Evolutionary conservation across 2,329 filamentous ascomycete species (phyloP).

Genomic region (Colletotrichum tamarilloi): DNA sequence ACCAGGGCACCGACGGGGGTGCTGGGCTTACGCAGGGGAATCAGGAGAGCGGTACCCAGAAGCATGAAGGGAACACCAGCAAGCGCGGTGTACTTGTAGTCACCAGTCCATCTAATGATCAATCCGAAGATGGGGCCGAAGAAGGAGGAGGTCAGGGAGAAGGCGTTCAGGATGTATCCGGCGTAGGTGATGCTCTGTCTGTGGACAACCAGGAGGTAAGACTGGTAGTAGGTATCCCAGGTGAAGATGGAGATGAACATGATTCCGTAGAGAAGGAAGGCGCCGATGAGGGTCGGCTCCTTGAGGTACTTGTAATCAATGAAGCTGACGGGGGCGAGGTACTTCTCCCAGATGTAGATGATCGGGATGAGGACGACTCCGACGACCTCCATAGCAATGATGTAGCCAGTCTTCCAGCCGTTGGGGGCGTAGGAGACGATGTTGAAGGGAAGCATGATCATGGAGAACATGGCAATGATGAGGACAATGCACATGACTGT

Average conservation of each 20-base stretch:
- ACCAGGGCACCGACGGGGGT: conserved; percentile 47
- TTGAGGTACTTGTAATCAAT: conserved; percentile 59
- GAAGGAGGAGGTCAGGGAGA: conserved; percentile 51
- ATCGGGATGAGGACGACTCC: conserved; percentile 61
- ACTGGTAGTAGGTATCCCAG: conserved; percentile 55
- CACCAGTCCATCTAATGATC: conserved; percentile 45
- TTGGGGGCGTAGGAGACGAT: conserved; percentile 55
- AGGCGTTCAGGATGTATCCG: conserved; percentile 47
- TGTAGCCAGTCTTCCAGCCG: conserved; percentile 54
- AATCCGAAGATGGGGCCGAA: conserved; percentile 52
- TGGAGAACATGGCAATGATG: conserved; percentile 57
- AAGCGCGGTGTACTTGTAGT: conserved; percentile 47
- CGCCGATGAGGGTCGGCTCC: conserved; percentile 47
- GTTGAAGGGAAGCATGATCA: conserved; percentile 69
- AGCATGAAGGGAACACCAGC: conserved; percentile 48
- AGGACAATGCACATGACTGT: conserved; percentile 59
- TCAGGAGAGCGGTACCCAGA: conserved; percentile 45
- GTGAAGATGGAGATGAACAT: conserved; percentile 45
- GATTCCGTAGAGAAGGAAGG: conserved; percentile 39
- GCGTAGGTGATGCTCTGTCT: conserved; percentile 42
- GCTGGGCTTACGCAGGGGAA: conserved; percentile 47
- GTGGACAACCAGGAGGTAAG: conserved; percentile 52
- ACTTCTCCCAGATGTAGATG: conserved; percentile 63
- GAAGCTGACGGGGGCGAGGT: conserved; percentile 62
- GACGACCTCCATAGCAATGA: conserved; percentile 61